Percentiles rank a stretch among this genome's conserved stretches.
Conservation (phyloP, 2,329 filamentous ascomycete genomes). For the Penicillium crustosum region DNA sequence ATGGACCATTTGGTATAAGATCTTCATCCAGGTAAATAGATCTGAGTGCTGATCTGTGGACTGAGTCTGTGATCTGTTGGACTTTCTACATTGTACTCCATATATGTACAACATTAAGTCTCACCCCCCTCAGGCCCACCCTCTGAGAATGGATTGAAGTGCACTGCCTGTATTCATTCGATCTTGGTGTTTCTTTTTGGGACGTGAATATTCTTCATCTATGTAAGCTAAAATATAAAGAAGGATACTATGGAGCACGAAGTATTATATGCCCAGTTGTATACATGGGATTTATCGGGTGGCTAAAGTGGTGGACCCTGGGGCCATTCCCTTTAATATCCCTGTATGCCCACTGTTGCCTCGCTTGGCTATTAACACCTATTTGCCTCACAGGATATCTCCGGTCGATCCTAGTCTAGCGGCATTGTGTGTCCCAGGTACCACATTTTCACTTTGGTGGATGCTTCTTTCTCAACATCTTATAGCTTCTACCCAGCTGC, state of each 20-base stretch:
- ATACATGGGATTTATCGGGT: conserved; percentile 4
- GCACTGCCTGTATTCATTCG: neutral
- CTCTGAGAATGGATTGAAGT: neutral
- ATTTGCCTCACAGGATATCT: conserved; percentile 18
- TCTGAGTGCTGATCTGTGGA: conserved; percentile 9
- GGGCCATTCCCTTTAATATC: conserved; percentile 24
- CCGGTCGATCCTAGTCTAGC: conserved; percentile 16
- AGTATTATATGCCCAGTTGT: neutral
- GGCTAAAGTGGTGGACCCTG: conserved; percentile 21
- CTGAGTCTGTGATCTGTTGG: conserved; percentile 3
- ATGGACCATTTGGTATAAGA: conserved; percentile 10
- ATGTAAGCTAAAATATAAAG: neutral
- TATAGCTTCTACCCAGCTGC: conserved; percentile 17
- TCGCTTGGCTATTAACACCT: conserved; percentile 23
- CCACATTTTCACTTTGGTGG: conserved; percentile 13
- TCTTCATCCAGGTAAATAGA: conserved; percentile 10
- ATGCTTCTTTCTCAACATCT: neutral
- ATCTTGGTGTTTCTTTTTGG: neutral
- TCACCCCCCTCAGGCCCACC: neutral
- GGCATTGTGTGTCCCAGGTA: conserved; percentile 12
- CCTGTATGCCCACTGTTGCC: conserved; percentile 32
- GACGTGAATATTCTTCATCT: neutral
- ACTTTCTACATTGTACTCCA: neutral
- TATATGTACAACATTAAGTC: neutral
- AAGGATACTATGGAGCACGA: too few species aligned